Evolutionary conservation across 2,329 filamentous ascomycete genomes (phyloP).

Genomic region (Myriosclerotinia scirpicola): DNA sequence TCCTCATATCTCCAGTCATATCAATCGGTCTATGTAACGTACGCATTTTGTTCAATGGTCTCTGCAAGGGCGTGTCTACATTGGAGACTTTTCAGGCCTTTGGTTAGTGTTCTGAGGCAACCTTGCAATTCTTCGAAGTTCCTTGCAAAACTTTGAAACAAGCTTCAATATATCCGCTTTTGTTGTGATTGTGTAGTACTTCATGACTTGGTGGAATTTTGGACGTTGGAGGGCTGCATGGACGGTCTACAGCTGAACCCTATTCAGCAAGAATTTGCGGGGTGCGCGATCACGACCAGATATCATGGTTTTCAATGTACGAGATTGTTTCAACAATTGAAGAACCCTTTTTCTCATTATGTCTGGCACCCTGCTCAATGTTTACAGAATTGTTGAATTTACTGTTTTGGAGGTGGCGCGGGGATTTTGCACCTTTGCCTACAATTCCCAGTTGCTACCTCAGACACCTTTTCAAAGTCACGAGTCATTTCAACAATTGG

Average conservation of each 20-base stretch:
- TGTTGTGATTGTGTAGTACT: constrained; percentile 24
- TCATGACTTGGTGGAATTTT: constrained; percentile 18
- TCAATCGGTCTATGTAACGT: constrained; percentile 1
- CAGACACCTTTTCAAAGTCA: background rate
- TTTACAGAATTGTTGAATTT: background rate
- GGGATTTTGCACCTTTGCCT: background rate
- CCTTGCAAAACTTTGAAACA: background rate
- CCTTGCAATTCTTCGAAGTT: background rate
- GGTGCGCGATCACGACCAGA: constrained; percentile 12
- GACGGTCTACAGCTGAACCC: constrained; percentile 16
- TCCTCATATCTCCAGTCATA: background rate
- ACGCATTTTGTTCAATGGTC: background rate
- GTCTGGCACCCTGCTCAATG: background rate
- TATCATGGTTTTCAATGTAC: constrained; percentile 4
- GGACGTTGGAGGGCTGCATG: constrained; percentile 3
- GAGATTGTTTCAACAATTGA: constrained; percentile 3
- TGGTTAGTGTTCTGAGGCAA: constrained; percentile 21
- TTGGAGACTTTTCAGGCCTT: background rate
- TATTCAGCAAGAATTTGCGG: constrained; percentile 12
- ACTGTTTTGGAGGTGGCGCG: background rate
- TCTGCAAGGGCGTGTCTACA: background rate
- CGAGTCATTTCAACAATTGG: constrained; percentile 2
- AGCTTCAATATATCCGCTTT: constrained; percentile 19
- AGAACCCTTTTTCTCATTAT: background rate
- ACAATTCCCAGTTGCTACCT: background rate